phyloP scores from a whole-genome alignment of 805 yeast genomes.

The Lipomyces lipofer region DNA sequence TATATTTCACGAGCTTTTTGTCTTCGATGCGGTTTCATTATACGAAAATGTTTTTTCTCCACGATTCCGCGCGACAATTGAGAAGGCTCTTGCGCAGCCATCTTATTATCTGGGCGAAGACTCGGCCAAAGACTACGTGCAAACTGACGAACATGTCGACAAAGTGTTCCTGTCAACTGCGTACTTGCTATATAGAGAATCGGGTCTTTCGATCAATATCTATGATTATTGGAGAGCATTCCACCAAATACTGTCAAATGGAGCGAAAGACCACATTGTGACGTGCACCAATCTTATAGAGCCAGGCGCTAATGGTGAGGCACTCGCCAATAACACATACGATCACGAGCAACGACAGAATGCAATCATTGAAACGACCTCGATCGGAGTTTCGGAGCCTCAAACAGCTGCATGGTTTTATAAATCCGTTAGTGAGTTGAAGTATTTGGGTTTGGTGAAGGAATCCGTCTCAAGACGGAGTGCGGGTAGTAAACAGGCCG shows the following conservation, averaged over 20 bases:
- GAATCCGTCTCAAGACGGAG: conserved; percentile 5
- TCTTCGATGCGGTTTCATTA: conserved; percentile 13
- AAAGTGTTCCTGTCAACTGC: conserved; percentile 18
- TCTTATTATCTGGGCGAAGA: conserved; percentile 2
- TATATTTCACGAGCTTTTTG: conserved; percentile 21
- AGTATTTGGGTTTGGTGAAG: conserved; percentile 25
- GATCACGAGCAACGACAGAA: not conserved
- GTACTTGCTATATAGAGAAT: conserved; percentile 25
- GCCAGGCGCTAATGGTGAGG: not conserved
- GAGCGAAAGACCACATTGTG: not conserved
- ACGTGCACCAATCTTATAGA: not conserved
- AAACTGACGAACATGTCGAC: not conserved
- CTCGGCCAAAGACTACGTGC: not conserved
- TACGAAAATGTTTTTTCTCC: conserved; percentile 15
- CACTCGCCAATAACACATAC: not conserved
- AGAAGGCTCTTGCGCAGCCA: conserved; percentile 16
- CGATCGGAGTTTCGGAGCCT: not conserved
- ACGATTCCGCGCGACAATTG: conserved; percentile 13
- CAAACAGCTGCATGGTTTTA: conserved; percentile 23
- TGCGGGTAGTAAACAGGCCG: conserved; percentile 2
- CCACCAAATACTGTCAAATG: conserved; percentile 1
- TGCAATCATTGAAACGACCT: not conserved
- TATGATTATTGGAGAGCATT: conserved; percentile 30
- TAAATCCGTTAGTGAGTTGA: conserved; percentile 23
- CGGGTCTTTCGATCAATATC: conserved; percentile 24